Percentiles rank a stretch among this genome's conserved stretches.
Conservation (phyloP, 345 rosid species). For the Rhizophora apiculata region DNA sequence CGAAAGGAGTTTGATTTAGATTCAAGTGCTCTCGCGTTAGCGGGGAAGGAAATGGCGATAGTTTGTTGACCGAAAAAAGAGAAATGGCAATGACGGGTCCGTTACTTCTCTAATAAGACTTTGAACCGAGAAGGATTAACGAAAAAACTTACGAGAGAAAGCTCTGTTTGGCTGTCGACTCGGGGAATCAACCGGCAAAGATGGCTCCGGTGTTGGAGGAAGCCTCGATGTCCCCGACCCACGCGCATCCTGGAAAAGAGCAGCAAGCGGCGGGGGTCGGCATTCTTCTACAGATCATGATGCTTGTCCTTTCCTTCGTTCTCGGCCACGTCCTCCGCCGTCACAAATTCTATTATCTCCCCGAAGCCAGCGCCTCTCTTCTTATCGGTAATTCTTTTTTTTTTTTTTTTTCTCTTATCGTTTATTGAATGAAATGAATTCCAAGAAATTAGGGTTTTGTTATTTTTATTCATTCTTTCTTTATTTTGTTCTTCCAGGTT, state of each 20-base stretch:
- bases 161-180: no score
- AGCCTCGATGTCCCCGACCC: constrained; percentile 46
- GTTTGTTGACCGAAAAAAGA: no score
- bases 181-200: neutral
- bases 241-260: constrained; percentile 60
- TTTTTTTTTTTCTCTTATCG: neutral
- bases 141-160: no score
- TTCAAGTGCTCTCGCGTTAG: no score
- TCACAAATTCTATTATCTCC: constrained; percentile 88
- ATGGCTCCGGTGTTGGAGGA: constrained; percentile 24
- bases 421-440: no score
- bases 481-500: constrained; percentile 37
- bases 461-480: neutral
- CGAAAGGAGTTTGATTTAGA: no score
- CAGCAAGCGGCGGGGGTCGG: constrained; percentile 99
- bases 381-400: constrained; percentile 57
- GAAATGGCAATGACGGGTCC: no score
- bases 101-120: no score
- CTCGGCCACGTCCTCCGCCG: constrained; percentile 98
- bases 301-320: constrained; percentile 97
- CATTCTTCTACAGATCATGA: constrained; percentile 98
- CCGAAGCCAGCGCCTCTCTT: constrained; percentile 98
- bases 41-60: no score
- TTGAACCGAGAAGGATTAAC: no score
- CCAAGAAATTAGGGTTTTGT: neutral